These are phyloP conservation scores for Gossypium bickii DNA, from an alignment of 345 rosid genomes.

Conservation along the genomic window DNA sequence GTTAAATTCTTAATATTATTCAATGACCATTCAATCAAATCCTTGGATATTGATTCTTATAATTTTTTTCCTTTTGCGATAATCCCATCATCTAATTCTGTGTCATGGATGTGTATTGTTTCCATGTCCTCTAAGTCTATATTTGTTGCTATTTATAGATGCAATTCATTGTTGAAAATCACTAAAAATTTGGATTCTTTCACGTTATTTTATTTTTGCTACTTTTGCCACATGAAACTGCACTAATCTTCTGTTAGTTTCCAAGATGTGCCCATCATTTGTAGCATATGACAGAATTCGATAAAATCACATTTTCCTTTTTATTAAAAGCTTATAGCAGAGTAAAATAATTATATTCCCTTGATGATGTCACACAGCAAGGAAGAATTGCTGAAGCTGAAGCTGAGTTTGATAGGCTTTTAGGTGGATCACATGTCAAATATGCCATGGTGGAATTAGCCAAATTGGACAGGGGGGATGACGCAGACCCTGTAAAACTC, in stretches of 20 bases:
- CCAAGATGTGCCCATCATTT: neutral
- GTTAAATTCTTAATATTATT: neutral
- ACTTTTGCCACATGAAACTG: neutral
- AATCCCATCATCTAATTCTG: neutral
- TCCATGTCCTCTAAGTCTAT: neutral
- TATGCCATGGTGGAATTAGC: conserved; percentile 71
- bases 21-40: neutral
- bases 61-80: neutral
- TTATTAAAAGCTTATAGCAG: conserved; percentile 1
- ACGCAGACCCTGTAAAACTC: conserved; percentile 51
- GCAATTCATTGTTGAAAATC: neutral
- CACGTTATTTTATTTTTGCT: neutral
- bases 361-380: conserved; percentile 45
- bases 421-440: conserved; percentile 77
- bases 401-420: conserved; percentile 75
- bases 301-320: neutral
- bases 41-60: conserved; percentile 3
- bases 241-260: neutral
- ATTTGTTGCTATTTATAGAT: neutral
- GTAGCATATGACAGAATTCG: neutral
- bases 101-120: neutral
- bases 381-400: conserved; percentile 85
- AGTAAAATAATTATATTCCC: conserved; percentile 9
- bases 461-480: conserved; percentile 69
- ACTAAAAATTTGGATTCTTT: neutral